Evolutionary conservation across 805 yeast genomes (phyloP).

Genomic region (Soucietia sequanensis): DNA sequence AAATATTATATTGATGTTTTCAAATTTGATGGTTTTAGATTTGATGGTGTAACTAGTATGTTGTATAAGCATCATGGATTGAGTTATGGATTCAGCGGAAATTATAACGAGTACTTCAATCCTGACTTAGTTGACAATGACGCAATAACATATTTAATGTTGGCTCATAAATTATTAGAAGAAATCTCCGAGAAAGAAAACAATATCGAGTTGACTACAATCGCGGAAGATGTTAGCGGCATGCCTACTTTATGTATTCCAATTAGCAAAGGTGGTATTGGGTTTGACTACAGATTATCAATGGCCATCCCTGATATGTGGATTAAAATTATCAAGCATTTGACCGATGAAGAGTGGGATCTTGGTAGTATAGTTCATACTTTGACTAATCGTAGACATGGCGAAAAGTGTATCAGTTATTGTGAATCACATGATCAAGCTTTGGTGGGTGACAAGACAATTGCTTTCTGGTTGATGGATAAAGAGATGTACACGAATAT

Average conservation of each 20-base stretch:
- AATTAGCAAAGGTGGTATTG: slow-evolving; percentile 76
- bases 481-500: slow-evolving; percentile 96
- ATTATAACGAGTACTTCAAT: slow-evolving; percentile 86
- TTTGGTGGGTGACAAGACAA: slow-evolving; percentile 91
- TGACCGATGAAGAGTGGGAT: slow-evolving; percentile 88
- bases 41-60: slow-evolving; percentile 97
- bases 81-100: slow-evolving; percentile 88
- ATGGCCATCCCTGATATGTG: slow-evolving; percentile 99
- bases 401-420: slow-evolving; percentile 86
- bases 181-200: slow-evolving; percentile 43
- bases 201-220: slow-evolving; percentile 55
- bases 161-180: slow-evolving; percentile 79
- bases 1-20: slow-evolving; percentile 81
- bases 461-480: slow-evolving; percentile 98
- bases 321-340: slow-evolving; percentile 89
- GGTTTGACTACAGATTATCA: slow-evolving; percentile 88
- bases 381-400: slow-evolving; percentile 82
- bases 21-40: slow-evolving; percentile 91
- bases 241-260: slow-evolving; percentile 93
- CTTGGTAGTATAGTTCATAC: slow-evolving; percentile 76
- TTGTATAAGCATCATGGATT: slow-evolving; percentile 89
- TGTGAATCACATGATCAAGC: slow-evolving; percentile 98
- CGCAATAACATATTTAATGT: slow-evolving; percentile 81
- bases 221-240: slow-evolving; percentile 97
- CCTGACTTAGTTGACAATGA: slow-evolving; percentile 80